Evolutionary conservation across 1,284 basidiomycete genomes (phyloP).

Genomic region (Austroboletus novae-zelandiae): DNA sequence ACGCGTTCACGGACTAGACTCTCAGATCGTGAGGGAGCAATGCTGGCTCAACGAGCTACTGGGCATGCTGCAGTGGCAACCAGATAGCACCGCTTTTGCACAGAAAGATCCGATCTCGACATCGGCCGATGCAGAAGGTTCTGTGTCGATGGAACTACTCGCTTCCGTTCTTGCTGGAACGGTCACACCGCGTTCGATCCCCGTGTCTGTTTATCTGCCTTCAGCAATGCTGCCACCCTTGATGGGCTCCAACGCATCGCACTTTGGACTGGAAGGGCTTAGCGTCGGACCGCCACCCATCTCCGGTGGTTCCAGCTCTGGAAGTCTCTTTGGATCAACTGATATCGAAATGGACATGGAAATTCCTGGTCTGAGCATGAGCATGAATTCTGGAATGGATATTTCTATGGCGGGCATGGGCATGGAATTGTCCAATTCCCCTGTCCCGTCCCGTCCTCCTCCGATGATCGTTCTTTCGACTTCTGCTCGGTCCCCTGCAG

Average conservation of each 20-base stretch:
- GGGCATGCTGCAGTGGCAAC: constrained; percentile 53
- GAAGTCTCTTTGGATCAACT: constrained; percentile 32
- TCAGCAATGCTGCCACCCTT: constrained; percentile 26
- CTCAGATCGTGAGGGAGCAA: constrained; percentile 70
- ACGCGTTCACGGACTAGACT: constrained; percentile 2
- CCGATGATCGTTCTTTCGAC: constrained; percentile 29
- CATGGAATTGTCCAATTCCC: constrained; percentile 23
- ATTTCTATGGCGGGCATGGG: constrained; percentile 28
- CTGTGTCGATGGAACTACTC: constrained; percentile 22
- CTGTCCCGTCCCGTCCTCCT: constrained; percentile 24
- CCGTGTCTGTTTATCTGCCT: constrained; percentile 34
- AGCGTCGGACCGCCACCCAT: constrained; percentile 26
- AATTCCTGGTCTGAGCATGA: constrained; percentile 34
- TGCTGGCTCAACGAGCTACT: constrained; percentile 75
- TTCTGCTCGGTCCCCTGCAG: constrained; percentile 15
- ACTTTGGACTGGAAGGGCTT: constrained; percentile 30
- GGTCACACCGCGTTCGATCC: constrained; percentile 29
- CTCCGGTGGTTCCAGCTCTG: constrained; percentile 23
- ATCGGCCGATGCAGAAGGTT: constrained; percentile 39
- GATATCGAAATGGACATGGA: constrained; percentile 37
- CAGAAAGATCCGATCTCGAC: constrained; percentile 15
- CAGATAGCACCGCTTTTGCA: constrained; percentile 32
- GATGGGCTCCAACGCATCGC: constrained; percentile 15
- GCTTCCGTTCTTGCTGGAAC: constrained; percentile 32
- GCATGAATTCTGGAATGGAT: constrained; percentile 32